Evolutionary conservation across 1,284 basidiomycete species (phyloP), one percentile per base, ranked within the genome.

Genomic region (Pisolithus thermaeus): DNA sequence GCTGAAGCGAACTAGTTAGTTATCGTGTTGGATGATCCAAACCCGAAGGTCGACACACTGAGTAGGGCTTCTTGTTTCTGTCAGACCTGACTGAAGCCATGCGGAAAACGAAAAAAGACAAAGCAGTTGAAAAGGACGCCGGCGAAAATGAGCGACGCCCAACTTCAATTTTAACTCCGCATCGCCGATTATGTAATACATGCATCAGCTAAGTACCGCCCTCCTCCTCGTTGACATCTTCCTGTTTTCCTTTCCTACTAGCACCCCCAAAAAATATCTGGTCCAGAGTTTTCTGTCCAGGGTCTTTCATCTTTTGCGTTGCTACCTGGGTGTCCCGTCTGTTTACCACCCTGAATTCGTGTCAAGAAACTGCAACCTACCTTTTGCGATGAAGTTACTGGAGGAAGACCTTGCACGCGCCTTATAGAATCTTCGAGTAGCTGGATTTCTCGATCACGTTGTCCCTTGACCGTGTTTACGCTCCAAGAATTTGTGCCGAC

Each of bases 21-120:
- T 53, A 46, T 54, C 45, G 27, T 27, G 8, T 38, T 4, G 7
- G 38, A 28, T 3, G 16, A 8, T 12, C 11, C 16, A 2, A 32
- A 4, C 14, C 3, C 20, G 43, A 49, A 46, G 9, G 40, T 45
- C 18, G 32, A 39, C 36, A 36, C 59, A 69, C 64, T 51, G 57
- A 6, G 9, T 66, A 67, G 0, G 64, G 66, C 36, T 67, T 69
- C 46, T 50, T 57, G 46, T 62, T 61, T 54, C 59, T 59, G 39
- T 47, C 54, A 3, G 55, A 39, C 53, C 51, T 67, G 47, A 66
- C 39, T 1, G 58, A 52, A 2, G 57, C 35, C 64, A 66, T 69
- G 12, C 8, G 8, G 14, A 43, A 25, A 28, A 8, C 42, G 41
- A 43, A 16, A 7, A 28, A 25, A 25, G 18, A 11, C 8, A 23